Percentiles rank a stretch among this genome's conserved stretches.
Evolutionary conservation across 768 basidiomycete species (phyloP).

Genomic region (Megacollybia marginata): DNA sequence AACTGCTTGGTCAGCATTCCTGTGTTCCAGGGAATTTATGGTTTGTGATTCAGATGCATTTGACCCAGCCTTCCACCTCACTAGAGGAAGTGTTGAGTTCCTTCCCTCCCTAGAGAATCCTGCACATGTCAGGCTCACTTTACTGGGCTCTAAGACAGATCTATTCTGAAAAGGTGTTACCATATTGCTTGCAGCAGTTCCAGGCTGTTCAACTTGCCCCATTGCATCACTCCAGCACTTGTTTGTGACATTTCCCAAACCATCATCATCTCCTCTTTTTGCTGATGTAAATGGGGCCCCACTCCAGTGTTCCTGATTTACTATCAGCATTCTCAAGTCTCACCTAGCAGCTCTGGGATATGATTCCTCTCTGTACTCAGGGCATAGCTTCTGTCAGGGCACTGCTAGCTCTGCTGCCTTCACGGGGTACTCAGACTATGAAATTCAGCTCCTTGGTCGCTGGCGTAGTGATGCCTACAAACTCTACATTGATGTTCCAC

Average conservation of each 20-base stretch:
- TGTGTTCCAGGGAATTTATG: constrained; percentile 10
- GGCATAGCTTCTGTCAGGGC: constrained; percentile 21
- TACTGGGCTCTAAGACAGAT: constrained; percentile 30
- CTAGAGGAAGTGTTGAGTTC: constrained; percentile 17
- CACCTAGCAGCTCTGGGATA: constrained; percentile 5
- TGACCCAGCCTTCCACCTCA: constrained; percentile 11
- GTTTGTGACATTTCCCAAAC: not conserved
- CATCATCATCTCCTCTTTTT: constrained; percentile 12
- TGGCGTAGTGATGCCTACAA: constrained; percentile 31
- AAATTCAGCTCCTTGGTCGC: constrained; percentile 29
- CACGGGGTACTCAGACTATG: constrained; percentile 22
- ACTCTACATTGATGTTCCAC: constrained; percentile 25
- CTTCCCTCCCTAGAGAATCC: constrained; percentile 15
- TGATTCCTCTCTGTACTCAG: constrained; percentile 11
- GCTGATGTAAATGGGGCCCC: constrained; percentile 1
- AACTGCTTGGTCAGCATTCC: constrained; percentile 8
- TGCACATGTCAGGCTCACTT: constrained; percentile 15
- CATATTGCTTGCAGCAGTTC: constrained; percentile 15
- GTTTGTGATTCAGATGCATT: constrained; percentile 5
- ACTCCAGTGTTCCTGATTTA: constrained; percentile 8
- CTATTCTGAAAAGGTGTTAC: constrained; percentile 22
- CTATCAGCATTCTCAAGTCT: constrained; percentile 7
- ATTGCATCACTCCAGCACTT: constrained; percentile 7
- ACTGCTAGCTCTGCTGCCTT: constrained; percentile 22
- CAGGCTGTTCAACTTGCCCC: constrained; percentile 8